A percentile compares a stretch with the other conserved stretches of the same genome.
Evolutionary conservation across 257 asterid genomes (phyloP).

Genomic region (Salvia miltiorrhiza): DNA sequence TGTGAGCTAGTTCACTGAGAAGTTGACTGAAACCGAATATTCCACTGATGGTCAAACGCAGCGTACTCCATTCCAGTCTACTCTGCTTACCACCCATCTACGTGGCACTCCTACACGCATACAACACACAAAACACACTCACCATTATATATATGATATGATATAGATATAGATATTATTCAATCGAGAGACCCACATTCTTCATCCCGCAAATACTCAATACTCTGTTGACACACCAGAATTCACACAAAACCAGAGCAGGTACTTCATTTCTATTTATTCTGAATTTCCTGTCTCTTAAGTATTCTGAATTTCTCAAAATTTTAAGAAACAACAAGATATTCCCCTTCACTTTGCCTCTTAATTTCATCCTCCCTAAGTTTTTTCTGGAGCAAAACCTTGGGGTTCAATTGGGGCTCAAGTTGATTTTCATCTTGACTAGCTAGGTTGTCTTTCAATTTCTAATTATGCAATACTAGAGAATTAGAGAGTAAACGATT

Average conservation of each 20-base stretch:
- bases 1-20: not conserved
- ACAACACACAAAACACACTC: not conserved
- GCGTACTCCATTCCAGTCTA: not conserved
- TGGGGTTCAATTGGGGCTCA: not conserved
- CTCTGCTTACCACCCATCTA: not conserved
- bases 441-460: not conserved
- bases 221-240: not conserved
- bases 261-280: slow-evolving; percentile 10
- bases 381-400: not conserved
- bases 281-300: not conserved
- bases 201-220: not conserved
- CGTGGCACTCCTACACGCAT: not conserved
- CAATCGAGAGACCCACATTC: not conserved
- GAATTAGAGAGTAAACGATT: too few relatives aligned
- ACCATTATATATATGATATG: not conserved
- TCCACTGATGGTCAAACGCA: not conserved
- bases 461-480: not conserved
- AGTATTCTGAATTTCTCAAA: not conserved
- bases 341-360: not conserved
- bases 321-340: not conserved
- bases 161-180: not conserved
- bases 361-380: too few relatives aligned
- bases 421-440: not conserved
- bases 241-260: not conserved
- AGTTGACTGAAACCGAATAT: not conserved